Evolutionary conservation across 495 filamentous ascomycete genomes (phyloP), one percentile per base, ranked within the genome.

Genomic region (Penicillium fimorum): DNA sequence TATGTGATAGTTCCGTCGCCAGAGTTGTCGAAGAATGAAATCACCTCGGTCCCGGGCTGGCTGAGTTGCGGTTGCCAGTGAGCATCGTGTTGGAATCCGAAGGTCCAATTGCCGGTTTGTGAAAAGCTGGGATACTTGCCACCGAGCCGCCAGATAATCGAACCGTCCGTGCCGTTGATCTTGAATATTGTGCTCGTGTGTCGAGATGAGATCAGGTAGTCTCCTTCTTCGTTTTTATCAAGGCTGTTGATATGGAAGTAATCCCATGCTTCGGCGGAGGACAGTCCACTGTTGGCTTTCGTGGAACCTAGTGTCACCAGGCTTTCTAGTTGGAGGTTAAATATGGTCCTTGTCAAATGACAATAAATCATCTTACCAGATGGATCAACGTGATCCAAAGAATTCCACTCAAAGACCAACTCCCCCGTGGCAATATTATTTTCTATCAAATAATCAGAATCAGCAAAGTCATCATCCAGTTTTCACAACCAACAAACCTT

Each of bases 141-240:
- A 35, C 76, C 67, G 50, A 84, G 62, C 22, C 72, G 72, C 81
- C 81, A 84, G 35, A 82, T 73, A 45, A 83, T 72, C 7, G 63
- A 61, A n/a, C 81, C 79, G 45, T 77, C 70, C 27, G 70, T 76
- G 15, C 78, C 78, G 42, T 76, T 78, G 58, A 84, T 75, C 53
- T 76, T 76, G 66, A 74, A 77, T 25, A 84, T 71, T 38, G 71
- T 64, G 58, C 72, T 73, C 2, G 72, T 69, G 58, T 82, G 71
- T 7, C 81, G 73, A 9, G 76, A 70, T 0, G 80, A 82, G 29
- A 84, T 65, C 0, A 84, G 61, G 55, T 81, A 84, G 60, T 81
- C 73, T 1, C 80, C 79, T 7, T 60, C 37, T 5, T 7, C 40
- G 43, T 60, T 57, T 43, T 70, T 70, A 40, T 70, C 67, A 3